Base-by-base conservation (phyloP, 352 stramenopile species). In the Globisporangium apiculatum region DNA sequence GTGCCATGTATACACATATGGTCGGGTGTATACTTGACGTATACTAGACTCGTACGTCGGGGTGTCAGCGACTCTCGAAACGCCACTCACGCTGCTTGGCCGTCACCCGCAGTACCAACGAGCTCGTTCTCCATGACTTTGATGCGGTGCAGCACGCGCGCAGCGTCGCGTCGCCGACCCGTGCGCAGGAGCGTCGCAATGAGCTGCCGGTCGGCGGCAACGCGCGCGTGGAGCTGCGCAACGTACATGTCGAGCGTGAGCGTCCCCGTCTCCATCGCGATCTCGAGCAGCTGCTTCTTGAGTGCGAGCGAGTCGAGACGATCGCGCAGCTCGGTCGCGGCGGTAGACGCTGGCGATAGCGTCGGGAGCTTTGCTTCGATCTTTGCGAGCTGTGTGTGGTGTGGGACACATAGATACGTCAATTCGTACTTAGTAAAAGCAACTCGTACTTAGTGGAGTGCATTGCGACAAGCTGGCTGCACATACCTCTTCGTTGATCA, bases 51-150 rank as follows among this genome's bases (percentile, higher is more conserved):
- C 37, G 24, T 31, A 31, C 24, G 24, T 31, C 24, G 24, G 3
- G 24, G 24, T 31, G 24, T 31, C 24, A 31, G 24, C 24, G 24
- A 31, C 24, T 31, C 24, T 31, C 24, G 3, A 31, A 31, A 42
- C n/a, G 11, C 0, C 38, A 45, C 31, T 57, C 46, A 69, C 71
- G 24, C 35, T 46, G 18, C 36, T 36, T 5, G 36, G 24, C 2
- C 48, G 40, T 45, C 51, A 0, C 56, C 70, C 41, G 76, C 73
- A 15, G 73, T 57, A 4, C 74, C 73, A 57, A 80, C 67, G 0
- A 91, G 41, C 60, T 90, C 83, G 42, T 86, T 87, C 58, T 91
- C 68, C 83, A 92, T 92, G 50, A 85, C 64, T 48, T 89, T 90
- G 12, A 92, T 66, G 12, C 83, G 78, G 58, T 80, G 80, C 10